Evolutionary conservation across 176 grass and related monocot genomes (phyloP), one percentile per base, ranked within the genome.

Genomic region (Avena sativa): DNA sequence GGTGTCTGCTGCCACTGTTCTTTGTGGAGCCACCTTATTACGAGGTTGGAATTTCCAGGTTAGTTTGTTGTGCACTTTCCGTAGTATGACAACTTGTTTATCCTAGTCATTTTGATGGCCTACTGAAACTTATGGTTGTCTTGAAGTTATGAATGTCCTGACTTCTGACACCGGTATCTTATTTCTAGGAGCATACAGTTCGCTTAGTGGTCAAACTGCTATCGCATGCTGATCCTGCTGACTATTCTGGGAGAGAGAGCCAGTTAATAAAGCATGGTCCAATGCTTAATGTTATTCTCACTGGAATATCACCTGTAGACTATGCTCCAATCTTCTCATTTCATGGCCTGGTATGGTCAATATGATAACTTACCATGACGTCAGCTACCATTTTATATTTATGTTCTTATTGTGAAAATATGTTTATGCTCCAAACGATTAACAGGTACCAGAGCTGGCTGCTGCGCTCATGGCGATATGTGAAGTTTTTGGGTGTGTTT

Each of bases 21-120:
- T 98, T 52, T 98, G 96, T 92, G 96, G 93, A 86, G 93, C 91
- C 70, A 93, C 96, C 86, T 90, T 95, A 79, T 81, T 95, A 78
- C 91, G 82, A 74, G 96, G 96, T 78, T 98, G 96, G 96, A 98
- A 95, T 90, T 92, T 98, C 92, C 96, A 98, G 93, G 96, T 98
- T 81, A 69, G 70, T 17, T 86, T 86, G 43, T 48, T 62, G 17
- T 69, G 46, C 34, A 62, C 65, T 78, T 75, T 83, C 56, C 17
- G 43, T 65, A 78, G 13, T 69, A 79, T 82, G 62, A 19, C 53
- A 59, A 83, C 43, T 1, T 79, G 40, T 83, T 80, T 17, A 5
- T 56, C 17, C 36, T 77, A 89, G 52, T 46, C 21, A 60, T 68
- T 46, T 23, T 71, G 4, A 43, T 78, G 74, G 25, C 0, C 4